Evolutionary conservation across 2,329 filamentous ascomycete genomes (phyloP).

Genomic region (Microcyclosporella mali): DNA sequence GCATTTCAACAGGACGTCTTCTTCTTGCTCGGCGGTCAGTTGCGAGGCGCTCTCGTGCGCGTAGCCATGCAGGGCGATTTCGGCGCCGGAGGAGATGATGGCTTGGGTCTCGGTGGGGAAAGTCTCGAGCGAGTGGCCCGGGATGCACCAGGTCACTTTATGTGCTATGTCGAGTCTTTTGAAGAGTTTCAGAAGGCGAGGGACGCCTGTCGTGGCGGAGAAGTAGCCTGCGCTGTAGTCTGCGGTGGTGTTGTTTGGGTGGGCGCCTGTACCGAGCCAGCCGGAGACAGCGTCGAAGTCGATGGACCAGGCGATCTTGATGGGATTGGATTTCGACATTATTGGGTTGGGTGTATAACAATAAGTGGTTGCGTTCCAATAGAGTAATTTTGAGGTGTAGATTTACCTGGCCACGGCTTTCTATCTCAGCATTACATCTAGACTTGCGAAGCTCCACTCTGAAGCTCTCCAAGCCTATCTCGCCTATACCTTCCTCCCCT

Average conservation of each 20-base stretch:
- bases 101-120: slow-evolving; percentile 48
- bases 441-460: neutral
- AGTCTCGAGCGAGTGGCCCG: slow-evolving; percentile 53
- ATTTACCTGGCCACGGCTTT: neutral
- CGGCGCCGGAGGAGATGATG: slow-evolving; percentile 48
- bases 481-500: slow-evolving; percentile 12
- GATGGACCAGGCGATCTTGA: slow-evolving; percentile 38
- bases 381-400: neutral
- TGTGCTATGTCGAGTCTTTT: slow-evolving; percentile 46
- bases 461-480: neutral
- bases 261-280: slow-evolving; percentile 53
- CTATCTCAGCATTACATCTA: too few relatives aligned
- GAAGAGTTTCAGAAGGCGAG: slow-evolving; percentile 50
- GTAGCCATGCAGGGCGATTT: slow-evolving; percentile 49
- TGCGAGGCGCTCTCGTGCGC: slow-evolving; percentile 44
- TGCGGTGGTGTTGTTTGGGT: slow-evolving; percentile 48
- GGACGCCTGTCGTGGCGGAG: slow-evolving; percentile 51
- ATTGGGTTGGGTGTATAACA: too few relatives aligned
- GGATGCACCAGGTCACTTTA: slow-evolving; percentile 55
- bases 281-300: slow-evolving; percentile 57
- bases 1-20: slow-evolving; percentile 46
- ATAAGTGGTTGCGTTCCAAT: too few relatives aligned
- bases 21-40: slow-evolving; percentile 45
- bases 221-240: slow-evolving; percentile 54
- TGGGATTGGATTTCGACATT: slow-evolving; percentile 22